A percentile compares a stretch with the other conserved stretches of the same genome.
Evolutionary conservation across 805 yeast genomes (phyloP).

Genomic region (Starmera caribaea): DNA sequence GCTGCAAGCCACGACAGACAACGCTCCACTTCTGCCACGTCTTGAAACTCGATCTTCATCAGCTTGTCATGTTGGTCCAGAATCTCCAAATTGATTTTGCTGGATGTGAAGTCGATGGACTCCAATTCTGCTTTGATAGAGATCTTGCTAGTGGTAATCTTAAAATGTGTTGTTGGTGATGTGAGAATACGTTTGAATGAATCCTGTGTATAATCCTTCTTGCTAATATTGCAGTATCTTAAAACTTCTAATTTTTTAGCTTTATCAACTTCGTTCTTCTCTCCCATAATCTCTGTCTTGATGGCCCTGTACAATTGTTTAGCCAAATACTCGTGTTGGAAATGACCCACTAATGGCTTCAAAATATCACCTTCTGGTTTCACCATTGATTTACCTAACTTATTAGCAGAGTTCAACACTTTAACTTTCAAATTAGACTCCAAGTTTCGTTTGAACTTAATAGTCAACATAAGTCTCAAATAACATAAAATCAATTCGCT

Average conservation of each 20-base stretch:
- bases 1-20: too few relatives aligned
- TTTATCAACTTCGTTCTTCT: constrained; percentile 5
- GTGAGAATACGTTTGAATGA: constrained; percentile 11
- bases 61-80: too few relatives aligned
- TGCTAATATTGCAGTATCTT: constrained; percentile 10
- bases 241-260: constrained; percentile 7
- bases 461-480: constrained; percentile 25
- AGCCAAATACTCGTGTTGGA: constrained; percentile 40
- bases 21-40: too few relatives aligned
- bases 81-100: too few relatives aligned
- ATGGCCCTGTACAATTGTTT: constrained; percentile 8
- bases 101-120: constrained; percentile 9
- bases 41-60: too few relatives aligned
- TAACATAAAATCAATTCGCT: constrained; percentile 24
- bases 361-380: constrained; percentile 38
- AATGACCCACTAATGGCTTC: constrained; percentile 49
- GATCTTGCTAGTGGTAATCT: constrained; percentile 12
- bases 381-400: constrained; percentile 9
- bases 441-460: constrained; percentile 28
- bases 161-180: constrained; percentile 22
- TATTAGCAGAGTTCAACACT: constrained; percentile 5
- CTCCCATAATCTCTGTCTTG: too few relatives aligned
- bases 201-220: constrained; percentile 5
- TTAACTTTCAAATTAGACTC: constrained; percentile 16
- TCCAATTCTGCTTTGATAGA: constrained; percentile 8